These are phyloP conservation scores for Gaultheria prostrata DNA, from an alignment of 148 eudicot species.

Conservation along the genomic window DNA sequence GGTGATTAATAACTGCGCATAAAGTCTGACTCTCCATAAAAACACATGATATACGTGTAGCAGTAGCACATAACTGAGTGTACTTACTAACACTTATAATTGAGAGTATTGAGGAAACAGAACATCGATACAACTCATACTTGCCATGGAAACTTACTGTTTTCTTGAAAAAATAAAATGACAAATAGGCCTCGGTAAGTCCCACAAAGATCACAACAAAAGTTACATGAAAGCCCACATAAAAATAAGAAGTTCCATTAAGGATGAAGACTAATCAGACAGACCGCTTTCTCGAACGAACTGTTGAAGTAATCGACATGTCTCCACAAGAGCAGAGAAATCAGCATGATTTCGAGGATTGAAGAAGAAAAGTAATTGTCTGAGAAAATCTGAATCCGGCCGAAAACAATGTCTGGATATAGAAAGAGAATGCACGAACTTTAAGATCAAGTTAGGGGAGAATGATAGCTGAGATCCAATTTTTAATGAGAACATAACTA, in stretches of 20 bases:
- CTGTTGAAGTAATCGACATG: slow-evolving; percentile 62
- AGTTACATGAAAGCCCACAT: not conserved
- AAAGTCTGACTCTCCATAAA: not conserved
- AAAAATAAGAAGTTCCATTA: not conserved
- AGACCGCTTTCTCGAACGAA: slow-evolving; percentile 60
- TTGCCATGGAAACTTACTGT: not conserved
- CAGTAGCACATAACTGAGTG: not conserved
- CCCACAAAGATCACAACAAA: not conserved
- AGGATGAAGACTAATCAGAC: slow-evolving; percentile 16
- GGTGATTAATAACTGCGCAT: not conserved
- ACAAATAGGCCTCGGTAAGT: not conserved
- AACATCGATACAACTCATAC: not conserved
- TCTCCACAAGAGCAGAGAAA: slow-evolving; percentile 64
- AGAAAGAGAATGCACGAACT: slow-evolving; percentile 15
- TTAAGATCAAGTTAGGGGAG: not conserved
- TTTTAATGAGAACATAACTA: not conserved
- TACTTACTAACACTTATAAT: not conserved
- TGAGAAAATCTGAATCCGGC: slow-evolving; percentile 74
- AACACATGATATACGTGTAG: not conserved
- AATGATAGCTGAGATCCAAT: not conserved
- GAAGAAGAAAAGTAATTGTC: slow-evolving; percentile 76
- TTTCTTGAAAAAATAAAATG: not conserved
- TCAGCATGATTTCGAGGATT: slow-evolving; percentile 60
- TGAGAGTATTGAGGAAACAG: not conserved
- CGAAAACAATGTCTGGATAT: slow-evolving; percentile 73